These are phyloP conservation scores for Ophiostoma angusticollis DNA, from an alignment of 2,329 filamentous ascomycete genomes.

Conservation along the genomic window DNA sequence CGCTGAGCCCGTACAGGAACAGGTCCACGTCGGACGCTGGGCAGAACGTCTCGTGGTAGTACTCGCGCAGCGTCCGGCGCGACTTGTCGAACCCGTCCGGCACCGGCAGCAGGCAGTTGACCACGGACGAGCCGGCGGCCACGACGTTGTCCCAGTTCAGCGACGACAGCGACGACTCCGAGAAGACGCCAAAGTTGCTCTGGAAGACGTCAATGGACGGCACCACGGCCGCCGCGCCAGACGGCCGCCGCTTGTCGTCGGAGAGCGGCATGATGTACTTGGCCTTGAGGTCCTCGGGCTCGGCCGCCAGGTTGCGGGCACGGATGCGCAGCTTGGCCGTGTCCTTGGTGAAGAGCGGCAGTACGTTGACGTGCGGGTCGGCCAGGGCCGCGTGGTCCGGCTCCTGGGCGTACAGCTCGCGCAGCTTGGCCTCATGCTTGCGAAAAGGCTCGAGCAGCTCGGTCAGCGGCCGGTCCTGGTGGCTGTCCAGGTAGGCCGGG, in stretches of 20 bases:
- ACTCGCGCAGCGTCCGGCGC: conserved; percentile 53
- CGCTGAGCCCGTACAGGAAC: conserved; percentile 68
- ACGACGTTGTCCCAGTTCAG: conserved; percentile 75
- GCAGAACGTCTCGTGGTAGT: conserved; percentile 70
- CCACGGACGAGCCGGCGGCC: conserved; percentile 67
- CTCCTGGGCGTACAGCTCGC: conserved; percentile 57
- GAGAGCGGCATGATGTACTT: conserved; percentile 59
- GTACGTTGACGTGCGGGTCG: conserved; percentile 47
- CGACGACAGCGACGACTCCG: conserved; percentile 62
- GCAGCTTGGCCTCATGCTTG: conserved; percentile 52
- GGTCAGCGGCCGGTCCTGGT: conserved; percentile 38
- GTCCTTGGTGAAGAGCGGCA: conserved; percentile 50
- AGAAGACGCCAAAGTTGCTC: conserved; percentile 59
- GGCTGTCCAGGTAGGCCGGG: conserved; percentile 39
- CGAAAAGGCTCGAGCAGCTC: conserved; percentile 55
- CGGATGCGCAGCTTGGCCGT: conserved; percentile 47
- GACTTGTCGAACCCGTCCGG: conserved; percentile 47
- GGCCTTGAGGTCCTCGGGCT: conserved; percentile 47
- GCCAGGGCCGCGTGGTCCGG: conserved; percentile 44
- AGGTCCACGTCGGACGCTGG: conserved; percentile 80
- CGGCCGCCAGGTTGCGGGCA: conserved; percentile 44
- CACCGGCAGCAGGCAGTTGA: conserved; percentile 64
- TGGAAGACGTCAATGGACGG: conserved; percentile 56
- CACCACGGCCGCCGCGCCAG: conserved; percentile 57
- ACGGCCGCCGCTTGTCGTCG: conserved; percentile 44